Base-by-base conservation (phyloP, 2,329 filamentous ascomycete species). In the Epichloe sp. region DNA sequence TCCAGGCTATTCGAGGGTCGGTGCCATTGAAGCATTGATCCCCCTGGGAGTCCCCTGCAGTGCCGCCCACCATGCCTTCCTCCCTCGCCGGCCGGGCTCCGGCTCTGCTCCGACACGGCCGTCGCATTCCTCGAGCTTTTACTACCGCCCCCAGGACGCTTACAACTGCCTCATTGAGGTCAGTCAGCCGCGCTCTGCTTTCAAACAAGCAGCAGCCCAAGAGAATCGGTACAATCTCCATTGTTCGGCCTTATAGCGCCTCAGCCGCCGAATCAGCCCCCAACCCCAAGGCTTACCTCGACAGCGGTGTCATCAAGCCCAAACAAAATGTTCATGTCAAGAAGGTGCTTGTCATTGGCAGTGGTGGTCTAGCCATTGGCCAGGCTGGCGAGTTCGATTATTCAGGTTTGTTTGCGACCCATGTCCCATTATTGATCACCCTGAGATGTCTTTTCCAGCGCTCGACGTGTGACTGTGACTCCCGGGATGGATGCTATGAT, bases 371-470 rank as follows among this genome's bases (percentile, higher is more conserved):
- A 60, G 88, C 88, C 67, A 97, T 97, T 79, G 91, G 91, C 57
- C 91, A 97, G 72, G 91, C 91, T 58, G 91, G 91, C 73, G 91
- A 97, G 74, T 97, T 97, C 63, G 91, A 97, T 72, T 97, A 97
- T 71, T 97, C 93, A 69, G 91, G 89, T 95, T 76, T 59, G 83
- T 51, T 12, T 40, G 12, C 26, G 1, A 11, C 3, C 10, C 12
- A 34, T 48, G 5, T n/a, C 23, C 21, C 23, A 10, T 42, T 17
- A 15, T 31, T 40, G 19, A 37, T 26, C 42, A 15, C 12, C 21
- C 35, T 31, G 8, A 23, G 36, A 40, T 19, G 21, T 31, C 26
- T 21, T 37, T n/a, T 31, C 37, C 8, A 37, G 14, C 26, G 14
- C 21, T 17, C 21, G 21, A 31, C 21, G 10, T 34, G 4, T 23